Evolutionary conservation across 805 yeast genomes (phyloP).

Genomic region (Saccharomycopsis fermentans): DNA sequence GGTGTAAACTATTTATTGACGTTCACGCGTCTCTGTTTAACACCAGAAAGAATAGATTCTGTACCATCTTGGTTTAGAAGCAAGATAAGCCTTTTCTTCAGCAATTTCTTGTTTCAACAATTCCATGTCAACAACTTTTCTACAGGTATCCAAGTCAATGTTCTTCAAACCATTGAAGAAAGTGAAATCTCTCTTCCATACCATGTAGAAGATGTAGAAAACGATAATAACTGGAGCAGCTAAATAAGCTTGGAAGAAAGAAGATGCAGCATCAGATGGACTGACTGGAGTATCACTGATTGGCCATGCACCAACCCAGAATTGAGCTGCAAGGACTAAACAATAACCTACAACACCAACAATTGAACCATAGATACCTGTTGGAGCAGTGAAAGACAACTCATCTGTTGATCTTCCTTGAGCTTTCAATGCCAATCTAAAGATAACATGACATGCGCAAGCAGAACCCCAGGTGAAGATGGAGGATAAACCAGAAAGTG

Average conservation of each 20-base stretch:
- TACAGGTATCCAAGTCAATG: conserved; percentile 54
- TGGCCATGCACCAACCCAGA: conserved; percentile 78
- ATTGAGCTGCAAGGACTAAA: conserved; percentile 61
- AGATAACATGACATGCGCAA: conserved; percentile 49
- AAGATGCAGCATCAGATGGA: conserved; percentile 38
- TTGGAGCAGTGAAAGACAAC: conserved; percentile 53
- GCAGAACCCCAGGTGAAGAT: conserved; percentile 57
- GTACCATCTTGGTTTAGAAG: conserved; percentile 37
- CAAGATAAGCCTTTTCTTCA: conserved; percentile 37
- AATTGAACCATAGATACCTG: conserved; percentile 59
- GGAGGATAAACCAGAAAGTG: conserved; percentile 53
- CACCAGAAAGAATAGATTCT: conserved; percentile 40
- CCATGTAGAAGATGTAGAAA: conserved; percentile 48
- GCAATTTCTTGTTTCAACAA: conserved; percentile 40
- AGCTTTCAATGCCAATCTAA: conserved; percentile 49
- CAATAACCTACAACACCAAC: conserved; percentile 50
- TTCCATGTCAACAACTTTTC: conserved; percentile 48
- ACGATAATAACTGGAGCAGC: conserved; percentile 52
- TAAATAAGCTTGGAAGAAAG: conserved; percentile 58
- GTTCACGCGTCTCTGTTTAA: conserved; percentile 21
- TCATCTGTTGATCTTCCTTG: conserved; percentile 67
- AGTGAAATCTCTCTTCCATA: conserved; percentile 36
- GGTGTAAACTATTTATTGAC: neutral
- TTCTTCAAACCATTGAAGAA: conserved; percentile 36
- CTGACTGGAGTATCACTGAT: conserved; percentile 56